Base-by-base conservation (phyloP, 2,329 filamentous ascomycete genomes). In the Fusarium bulbicola region DNA sequence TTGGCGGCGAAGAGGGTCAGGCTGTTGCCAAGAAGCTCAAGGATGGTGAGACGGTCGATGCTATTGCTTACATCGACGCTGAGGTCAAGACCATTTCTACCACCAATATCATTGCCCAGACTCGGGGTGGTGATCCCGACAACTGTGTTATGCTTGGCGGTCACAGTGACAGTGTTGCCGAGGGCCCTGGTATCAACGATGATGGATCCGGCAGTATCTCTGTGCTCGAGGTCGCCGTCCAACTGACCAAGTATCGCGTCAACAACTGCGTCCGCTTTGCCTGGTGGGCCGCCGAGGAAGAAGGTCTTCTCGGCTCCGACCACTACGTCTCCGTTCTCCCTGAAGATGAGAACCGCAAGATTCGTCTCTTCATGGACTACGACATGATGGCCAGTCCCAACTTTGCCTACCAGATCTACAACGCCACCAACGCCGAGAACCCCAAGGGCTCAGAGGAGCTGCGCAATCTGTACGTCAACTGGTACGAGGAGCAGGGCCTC, bases 141-240 rank as follows among this genome's bases (percentile, higher is more conserved):
- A 91, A 92, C 81, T 90, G 89, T 74, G 88, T 92, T 50, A 89
- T 91, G 87, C 84, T 92, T 1, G 90, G 90, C 24, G 90, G 86
- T 5, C 90, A 92, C 82, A 90, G 86, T 39, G 90, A 92, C 78
- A 89, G 87, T 69, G 90, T 92, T 21, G 78, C 84, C 1, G 90
- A 88, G 58, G 90, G 91, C 2, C 90, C 90, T 2, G 92, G 92
- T 26, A 94, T 95, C 85, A 95, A 95, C 80, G 92, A 95, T 75
- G 92, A 95, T 76, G 92, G 92, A 52, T 91, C 90, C 7, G 92
- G 92, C 62, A 90, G 87, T 39, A 76, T 90, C 61, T 87, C 88
- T 1, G 82, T 92, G 10, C 86, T 92, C 43, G 90, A 92, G 78
- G 84, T 92, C 14, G 90, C 90, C 3, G 86, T 85, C 5, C 89